Evolutionary conservation across 805 yeast genomes (phyloP).

Genomic region (Priceomyces melissophilus): DNA sequence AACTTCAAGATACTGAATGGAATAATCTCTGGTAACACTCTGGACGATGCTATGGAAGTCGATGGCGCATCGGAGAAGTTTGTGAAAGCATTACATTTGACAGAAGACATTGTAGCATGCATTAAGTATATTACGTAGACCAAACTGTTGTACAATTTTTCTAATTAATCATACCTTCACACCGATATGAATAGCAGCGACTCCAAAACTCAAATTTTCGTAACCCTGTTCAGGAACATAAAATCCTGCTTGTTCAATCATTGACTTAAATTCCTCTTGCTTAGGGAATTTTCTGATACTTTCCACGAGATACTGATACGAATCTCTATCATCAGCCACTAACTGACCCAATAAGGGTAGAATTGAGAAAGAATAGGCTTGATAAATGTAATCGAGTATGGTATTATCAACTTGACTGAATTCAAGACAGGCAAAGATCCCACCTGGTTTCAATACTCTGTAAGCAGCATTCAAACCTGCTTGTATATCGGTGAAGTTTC

Average conservation of each 20-base stretch:
- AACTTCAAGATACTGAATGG: slow-evolving; percentile 32
- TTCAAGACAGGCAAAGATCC: slow-evolving; percentile 94
- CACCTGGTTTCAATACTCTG: slow-evolving; percentile 95
- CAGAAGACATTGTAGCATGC: slow-evolving; percentile 29
- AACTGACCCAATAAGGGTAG: slow-evolving; percentile 95
- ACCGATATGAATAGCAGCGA: slow-evolving; percentile 94
- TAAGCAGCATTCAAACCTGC: slow-evolving; percentile 94
- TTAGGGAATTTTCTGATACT: slow-evolving; percentile 88
- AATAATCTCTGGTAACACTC: slow-evolving; percentile 7
- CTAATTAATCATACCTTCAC: slow-evolving; percentile 59
- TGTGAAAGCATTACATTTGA: slow-evolving; percentile 22
- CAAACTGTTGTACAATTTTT: too few species aligned
- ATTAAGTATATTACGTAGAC: slow-evolving; percentile 13
- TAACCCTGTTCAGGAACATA: slow-evolving; percentile 83
- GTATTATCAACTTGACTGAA: slow-evolving; percentile 88
- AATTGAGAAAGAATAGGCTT: slow-evolving; percentile 81
- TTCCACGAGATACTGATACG: slow-evolving; percentile 94
- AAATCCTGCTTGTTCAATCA: slow-evolving; percentile 96
- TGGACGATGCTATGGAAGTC: slow-evolving; percentile 18
- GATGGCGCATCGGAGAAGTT: slow-evolving; percentile 16
- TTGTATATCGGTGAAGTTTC: slow-evolving; percentile 93
- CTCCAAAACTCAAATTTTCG: slow-evolving; percentile 91
- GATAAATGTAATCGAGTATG: slow-evolving; percentile 69
- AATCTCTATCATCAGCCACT: slow-evolving; percentile 91
- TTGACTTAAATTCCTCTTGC: slow-evolving; percentile 83